phyloP scores from a whole-genome alignment of 768 basidiomycete species.

The Pleurotus salmoneostramineus region DNA sequence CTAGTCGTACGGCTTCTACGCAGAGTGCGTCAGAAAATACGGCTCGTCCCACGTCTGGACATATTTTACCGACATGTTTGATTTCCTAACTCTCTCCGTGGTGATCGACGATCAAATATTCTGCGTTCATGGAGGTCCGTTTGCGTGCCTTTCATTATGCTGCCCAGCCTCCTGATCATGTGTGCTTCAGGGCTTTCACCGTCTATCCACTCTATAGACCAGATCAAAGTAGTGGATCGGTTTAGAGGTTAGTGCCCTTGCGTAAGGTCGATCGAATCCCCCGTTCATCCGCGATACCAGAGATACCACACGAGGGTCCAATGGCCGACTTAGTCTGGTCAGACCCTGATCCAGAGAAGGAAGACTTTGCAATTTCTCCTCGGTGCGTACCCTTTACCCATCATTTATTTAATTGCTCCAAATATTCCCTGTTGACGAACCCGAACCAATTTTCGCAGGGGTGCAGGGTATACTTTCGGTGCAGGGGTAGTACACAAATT shows the following conservation, averaged over 20 bases:
- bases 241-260: conserved; percentile 70
- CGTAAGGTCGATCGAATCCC: conserved; percentile 16
- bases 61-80: conserved; percentile 99
- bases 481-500: conserved; percentile 98
- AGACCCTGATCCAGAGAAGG: conserved; percentile 98
- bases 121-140: conserved; percentile 93
- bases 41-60: conserved; percentile 96
- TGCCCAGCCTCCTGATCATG: neutral
- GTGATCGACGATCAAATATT: conserved; percentile 99
- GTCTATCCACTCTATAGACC: conserved; percentile 98
- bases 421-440: conserved; percentile 12
- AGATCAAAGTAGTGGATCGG: conserved; percentile 98
- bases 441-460: conserved; percentile 45
- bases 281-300: conserved; percentile 35
- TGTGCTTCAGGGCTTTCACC: conserved; percentile 77
- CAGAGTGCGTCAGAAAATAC: conserved; percentile 97
- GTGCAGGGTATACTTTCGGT: conserved; percentile 98
- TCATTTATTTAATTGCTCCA: neutral
- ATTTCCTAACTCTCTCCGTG: conserved; percentile 94
- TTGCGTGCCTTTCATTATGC: neutral
- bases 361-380: conserved; percentile 98
- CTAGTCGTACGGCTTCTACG: conserved; percentile 98
- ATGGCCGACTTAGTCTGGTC: conserved; percentile 99
- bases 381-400: conserved; percentile 49
- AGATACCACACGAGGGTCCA: conserved; percentile 98